phyloP scores from a whole-genome alignment of 495 filamentous ascomycete genomes.

The Hypoxylon fuscum region DNA sequence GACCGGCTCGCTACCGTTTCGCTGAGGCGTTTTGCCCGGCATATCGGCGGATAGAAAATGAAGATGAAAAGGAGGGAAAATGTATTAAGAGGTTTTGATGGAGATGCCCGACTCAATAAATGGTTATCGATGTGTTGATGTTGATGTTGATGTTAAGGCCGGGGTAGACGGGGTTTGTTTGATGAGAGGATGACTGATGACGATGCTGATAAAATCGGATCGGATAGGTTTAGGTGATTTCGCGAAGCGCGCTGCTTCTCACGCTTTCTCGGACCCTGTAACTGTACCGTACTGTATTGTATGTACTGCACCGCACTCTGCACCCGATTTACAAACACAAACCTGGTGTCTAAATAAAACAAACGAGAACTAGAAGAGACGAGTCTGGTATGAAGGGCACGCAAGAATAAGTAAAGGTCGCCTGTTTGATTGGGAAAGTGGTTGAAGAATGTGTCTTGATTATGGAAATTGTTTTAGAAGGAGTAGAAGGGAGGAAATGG shows the following conservation, averaged over 20 bases:
- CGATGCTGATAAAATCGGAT: conserved; percentile 31
- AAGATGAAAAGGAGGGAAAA: not conserved
- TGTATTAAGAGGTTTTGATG: not conserved
- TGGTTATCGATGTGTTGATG: conserved; percentile 17
- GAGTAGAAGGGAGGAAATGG: conserved; percentile 18
- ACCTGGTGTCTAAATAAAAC: conserved; percentile 38
- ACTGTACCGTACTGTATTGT: not conserved
- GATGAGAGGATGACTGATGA: too few relatives aligned
- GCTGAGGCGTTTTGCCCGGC: conserved; percentile 74
- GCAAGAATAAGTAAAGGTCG: conserved; percentile 8
- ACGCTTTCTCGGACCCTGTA: conserved; percentile 31
- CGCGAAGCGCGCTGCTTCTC: conserved; percentile 46
- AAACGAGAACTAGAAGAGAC: conserved; percentile 32
- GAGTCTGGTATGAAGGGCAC: conserved; percentile 22
- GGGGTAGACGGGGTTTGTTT: conserved; percentile 31
- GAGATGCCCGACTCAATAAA: conserved; percentile 8
- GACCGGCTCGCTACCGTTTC: conserved; percentile 74
- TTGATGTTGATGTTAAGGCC: too few relatives aligned
- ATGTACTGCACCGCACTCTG: too few relatives aligned
- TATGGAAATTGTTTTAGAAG: conserved; percentile 18
- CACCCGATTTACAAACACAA: conserved; percentile 34
- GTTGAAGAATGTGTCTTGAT: conserved; percentile 19
- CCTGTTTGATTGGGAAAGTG: conserved; percentile 7
- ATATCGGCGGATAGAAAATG: conserved; percentile 47
- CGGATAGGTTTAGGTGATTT: too few relatives aligned